phyloP scores from a whole-genome alignment of 2,329 filamentous ascomycete genomes.

The Sclerotinia subarctica region DNA sequence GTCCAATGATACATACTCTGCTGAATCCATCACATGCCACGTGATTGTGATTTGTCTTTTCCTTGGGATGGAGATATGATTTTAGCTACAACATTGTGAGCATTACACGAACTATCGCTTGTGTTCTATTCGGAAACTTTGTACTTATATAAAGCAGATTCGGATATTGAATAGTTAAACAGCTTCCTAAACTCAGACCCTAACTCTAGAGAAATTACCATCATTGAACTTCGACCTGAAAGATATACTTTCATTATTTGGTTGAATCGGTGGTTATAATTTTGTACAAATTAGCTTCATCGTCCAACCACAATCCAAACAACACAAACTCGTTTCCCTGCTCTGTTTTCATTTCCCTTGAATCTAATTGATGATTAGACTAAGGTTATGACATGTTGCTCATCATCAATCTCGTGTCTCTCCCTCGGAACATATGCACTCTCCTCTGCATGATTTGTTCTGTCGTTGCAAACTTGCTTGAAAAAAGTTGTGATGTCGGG shows the following conservation, averaged over 20 bases:
- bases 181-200: not conserved
- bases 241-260: not conserved
- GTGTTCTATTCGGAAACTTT: not conserved
- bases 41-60: not conserved
- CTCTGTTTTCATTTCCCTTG: no score
- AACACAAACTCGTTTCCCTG: no score
- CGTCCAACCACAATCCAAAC: no score
- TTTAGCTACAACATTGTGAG: not conserved
- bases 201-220: not conserved
- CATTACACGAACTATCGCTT: not conserved
- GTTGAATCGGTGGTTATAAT: not conserved
- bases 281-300: not conserved
- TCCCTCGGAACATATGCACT: not conserved
- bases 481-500: no score
- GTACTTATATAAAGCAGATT: no score
- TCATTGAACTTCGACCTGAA: not conserved
- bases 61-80: no score
- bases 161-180: not conserved
- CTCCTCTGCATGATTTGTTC: not conserved
- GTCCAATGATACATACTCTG: not conserved
- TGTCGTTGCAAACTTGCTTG: not conserved
- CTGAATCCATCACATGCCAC: not conserved
- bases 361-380: not conserved
- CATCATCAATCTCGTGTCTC: not conserved
- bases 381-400: not conserved